Evolutionary conservation across 306 rosid genomes (phyloP), one percentile per base, ranked within the genome.

Genomic region (Spatholobus suberectus): DNA sequence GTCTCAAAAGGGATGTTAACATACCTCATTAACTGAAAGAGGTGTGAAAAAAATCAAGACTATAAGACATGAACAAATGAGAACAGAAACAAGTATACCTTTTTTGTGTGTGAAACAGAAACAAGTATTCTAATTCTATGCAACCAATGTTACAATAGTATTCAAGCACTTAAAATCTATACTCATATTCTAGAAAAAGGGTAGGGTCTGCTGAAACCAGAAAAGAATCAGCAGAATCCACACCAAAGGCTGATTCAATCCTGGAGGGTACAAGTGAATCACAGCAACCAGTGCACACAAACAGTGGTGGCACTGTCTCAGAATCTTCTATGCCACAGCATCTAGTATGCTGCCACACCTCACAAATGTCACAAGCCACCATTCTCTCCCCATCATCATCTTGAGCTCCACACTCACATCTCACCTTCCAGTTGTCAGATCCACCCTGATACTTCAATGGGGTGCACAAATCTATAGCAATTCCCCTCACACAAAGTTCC

Each of bases 301-400:
- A 91, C 35, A 90, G 34, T 27, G 92, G 97, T 4, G 95, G 94
- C 41, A 93, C 92, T 0, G 86, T 74, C 87, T 91, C 89, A 26
- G 90, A 75, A 63, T 91, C 96, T 18, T 90, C 92, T 15, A 91
- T 89, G 26, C 97, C 91, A 79, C 87, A 77, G 66, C 98, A 93
- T 17, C 94, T 84, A 15, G 94, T 93, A 82, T 93, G 96, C 85
- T 91, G 94, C 98, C 98, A 95, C 26, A 91, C 92, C 78, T 91
- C 95, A 51, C 98, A 95, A 52, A 93, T 89, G 69, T 93, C 97
- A 37, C 98, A 95, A 8, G 94, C 88, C 72, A 95, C 95, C 97
- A 95, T 95, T 69, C 97, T 88, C 84, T 95, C 97, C 4, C 98
- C 98, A 54, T 93, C 97, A 70, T 95, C 98, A 62, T 91, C 97